Conservation (phyloP, 352 stramenopile genomes). For the Blastocystis sp. region DNA sequence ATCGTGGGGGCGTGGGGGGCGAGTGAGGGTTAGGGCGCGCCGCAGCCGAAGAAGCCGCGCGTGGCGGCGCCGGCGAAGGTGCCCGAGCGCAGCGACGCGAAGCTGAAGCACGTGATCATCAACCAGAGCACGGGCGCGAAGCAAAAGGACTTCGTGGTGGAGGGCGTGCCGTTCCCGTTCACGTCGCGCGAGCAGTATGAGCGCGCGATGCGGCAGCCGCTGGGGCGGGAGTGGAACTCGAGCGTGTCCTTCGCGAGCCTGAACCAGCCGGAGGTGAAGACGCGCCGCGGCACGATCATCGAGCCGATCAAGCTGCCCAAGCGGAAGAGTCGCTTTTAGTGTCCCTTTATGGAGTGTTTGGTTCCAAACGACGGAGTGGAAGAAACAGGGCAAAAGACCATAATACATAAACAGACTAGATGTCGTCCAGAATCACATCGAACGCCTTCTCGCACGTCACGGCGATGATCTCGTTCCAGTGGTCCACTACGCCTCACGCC, state of each 20-base stretch:
- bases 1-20: neutral
- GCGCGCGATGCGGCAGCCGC: constrained; percentile 87
- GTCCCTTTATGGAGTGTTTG: constrained; percentile 8
- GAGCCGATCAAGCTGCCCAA: constrained; percentile 57
- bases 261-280: constrained; percentile 67
- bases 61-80: constrained; percentile 72
- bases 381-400: constrained; percentile 13
- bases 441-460: constrained; percentile 35
- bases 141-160: constrained; percentile 70
- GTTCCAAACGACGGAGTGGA: neutral
- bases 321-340: neutral
- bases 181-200: constrained; percentile 93
- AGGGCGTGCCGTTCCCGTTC: constrained; percentile 93
- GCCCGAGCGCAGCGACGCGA: constrained; percentile 81
- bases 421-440: constrained; percentile 35
- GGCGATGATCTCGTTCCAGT: constrained; percentile 49
- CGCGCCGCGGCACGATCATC: constrained; percentile 41
- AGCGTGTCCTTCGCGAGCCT: constrained; percentile 66
- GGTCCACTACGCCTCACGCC: constrained; percentile 12
- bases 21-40: neutral
- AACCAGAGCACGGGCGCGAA: constrained; percentile 75
- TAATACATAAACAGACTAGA: constrained; percentile 54
- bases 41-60: constrained; percentile 61
- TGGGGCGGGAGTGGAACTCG: constrained; percentile 79
- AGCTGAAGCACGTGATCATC: constrained; percentile 76